These are phyloP conservation scores for Fistulifera solaris DNA, from an alignment of 108 stramenopile species.

Conservation along the genomic window DNA sequence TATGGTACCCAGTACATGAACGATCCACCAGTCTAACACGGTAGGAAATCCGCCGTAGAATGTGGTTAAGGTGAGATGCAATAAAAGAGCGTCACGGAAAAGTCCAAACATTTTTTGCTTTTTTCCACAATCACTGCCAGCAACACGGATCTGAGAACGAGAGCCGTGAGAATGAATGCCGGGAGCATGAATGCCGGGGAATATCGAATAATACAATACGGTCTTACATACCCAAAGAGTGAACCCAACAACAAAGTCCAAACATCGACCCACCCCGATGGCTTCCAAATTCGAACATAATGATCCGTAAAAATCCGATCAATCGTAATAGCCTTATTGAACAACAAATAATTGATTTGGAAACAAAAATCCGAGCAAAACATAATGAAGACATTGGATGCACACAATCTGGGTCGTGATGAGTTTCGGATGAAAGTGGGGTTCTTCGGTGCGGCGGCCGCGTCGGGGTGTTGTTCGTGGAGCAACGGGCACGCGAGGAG, in stretches of 20 bases:
- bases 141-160: constrained; percentile 29
- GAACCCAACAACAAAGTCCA: constrained; percentile 49
- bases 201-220: neutral
- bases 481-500: too few species aligned
- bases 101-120: constrained; percentile 78
- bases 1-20: constrained; percentile 61
- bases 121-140: constrained; percentile 40
- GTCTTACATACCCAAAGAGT: constrained; percentile 26
- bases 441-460: neutral
- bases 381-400: constrained; percentile 74
- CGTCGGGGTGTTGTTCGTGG: too few species aligned
- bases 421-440: constrained; percentile 27
- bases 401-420: constrained; percentile 57
- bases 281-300: constrained; percentile 48
- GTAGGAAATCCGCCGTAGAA: constrained; percentile 55
- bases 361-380: constrained; percentile 51
- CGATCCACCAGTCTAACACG: constrained; percentile 79
- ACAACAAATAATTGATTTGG: constrained; percentile 61
- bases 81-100: constrained; percentile 69
- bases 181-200: too few species aligned
- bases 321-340: constrained; percentile 48
- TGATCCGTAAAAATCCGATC: constrained; percentile 74
- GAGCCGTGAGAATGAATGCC: neutral
- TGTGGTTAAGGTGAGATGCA: constrained; percentile 50
- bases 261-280: constrained; percentile 58